phyloP scores from a whole-genome alignment of 768 basidiomycete genomes.

The Boletus reticulatus region DNA sequence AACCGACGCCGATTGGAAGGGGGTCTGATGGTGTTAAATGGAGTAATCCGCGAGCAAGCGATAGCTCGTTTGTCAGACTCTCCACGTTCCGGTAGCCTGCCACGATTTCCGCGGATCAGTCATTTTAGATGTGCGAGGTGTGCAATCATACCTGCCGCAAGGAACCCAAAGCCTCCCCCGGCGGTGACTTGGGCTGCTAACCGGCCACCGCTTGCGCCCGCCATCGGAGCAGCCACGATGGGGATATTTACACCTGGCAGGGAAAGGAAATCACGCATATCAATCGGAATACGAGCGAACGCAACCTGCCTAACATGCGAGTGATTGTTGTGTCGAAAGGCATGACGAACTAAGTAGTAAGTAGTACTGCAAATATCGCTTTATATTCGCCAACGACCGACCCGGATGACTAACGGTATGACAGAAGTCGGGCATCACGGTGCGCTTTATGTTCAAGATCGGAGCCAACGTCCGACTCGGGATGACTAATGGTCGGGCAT shows the following conservation, averaged over 20 bases:
- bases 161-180: constrained; percentile 76
- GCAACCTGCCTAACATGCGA: constrained; percentile 45
- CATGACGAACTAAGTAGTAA: constrained; percentile 6
- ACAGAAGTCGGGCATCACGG: too few species aligned
- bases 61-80: constrained; percentile 49
- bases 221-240: constrained; percentile 68
- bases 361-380: too few species aligned
- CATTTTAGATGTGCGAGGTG: neutral
- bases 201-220: constrained; percentile 60
- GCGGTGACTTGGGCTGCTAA: constrained; percentile 60
- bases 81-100: constrained; percentile 49
- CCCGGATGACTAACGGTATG: too few species aligned
- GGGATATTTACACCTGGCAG: constrained; percentile 53
- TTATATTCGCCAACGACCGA: too few species aligned
- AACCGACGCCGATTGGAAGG: constrained; percentile 71
- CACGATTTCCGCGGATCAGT: constrained; percentile 5
- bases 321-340: constrained; percentile 42
- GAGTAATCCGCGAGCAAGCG: constrained; percentile 48
- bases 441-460: neutral
- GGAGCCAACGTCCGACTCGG: neutral
- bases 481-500: neutral
- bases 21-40: constrained; percentile 29
- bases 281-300: neutral
- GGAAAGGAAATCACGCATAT: neutral
- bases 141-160: constrained; percentile 51